phyloP scores from a whole-genome alignment of 208 protist genomes.

The Polymyxa betae region DNA sequence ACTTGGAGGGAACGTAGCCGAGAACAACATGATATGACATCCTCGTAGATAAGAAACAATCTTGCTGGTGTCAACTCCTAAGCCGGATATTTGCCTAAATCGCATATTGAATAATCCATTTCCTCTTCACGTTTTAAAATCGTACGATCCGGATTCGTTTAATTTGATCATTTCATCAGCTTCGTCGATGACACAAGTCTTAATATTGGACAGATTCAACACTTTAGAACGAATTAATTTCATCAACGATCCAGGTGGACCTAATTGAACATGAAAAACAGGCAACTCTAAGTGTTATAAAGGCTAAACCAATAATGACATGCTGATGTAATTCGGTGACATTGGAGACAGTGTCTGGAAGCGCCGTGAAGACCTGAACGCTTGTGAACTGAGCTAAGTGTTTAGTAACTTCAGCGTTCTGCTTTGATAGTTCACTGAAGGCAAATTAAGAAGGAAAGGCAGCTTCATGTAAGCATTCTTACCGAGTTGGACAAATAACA shows the following conservation, averaged over 20 bases:
- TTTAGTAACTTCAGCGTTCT: slow-evolving; percentile 97
- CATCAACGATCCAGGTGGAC: slow-evolving; percentile 91
- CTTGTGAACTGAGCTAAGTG: slow-evolving; percentile 81
- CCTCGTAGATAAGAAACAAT: slow-evolving; percentile 67
- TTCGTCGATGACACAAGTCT: slow-evolving; percentile 91
- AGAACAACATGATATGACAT: slow-evolving; percentile 96
- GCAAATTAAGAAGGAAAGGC: background rate
- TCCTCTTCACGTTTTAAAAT: slow-evolving; percentile 90
- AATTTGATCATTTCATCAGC: slow-evolving; percentile 93
- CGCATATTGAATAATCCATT: background rate
- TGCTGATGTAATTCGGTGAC: slow-evolving; percentile 91
- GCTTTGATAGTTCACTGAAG: slow-evolving; percentile 90
- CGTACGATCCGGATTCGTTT: slow-evolving; percentile 76
- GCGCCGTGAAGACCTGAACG: background rate
- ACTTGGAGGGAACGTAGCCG: slow-evolving; percentile 96
- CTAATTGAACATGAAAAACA: background rate
- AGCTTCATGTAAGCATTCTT: background rate
- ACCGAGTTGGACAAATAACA: slow-evolving; percentile 94
- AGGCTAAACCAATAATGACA: slow-evolving; percentile 95
- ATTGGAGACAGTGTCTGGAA: background rate
- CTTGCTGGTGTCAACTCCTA: slow-evolving; percentile 39
- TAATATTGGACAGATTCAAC: slow-evolving; percentile 87
- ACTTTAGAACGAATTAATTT: slow-evolving; percentile 93
- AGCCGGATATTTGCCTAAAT: background rate
- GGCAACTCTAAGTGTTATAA: too few species aligned